Evolutionary conservation across 805 yeast genomes (phyloP), one percentile per base, ranked within the genome.

Genomic region (Metschnikowia koreensis): DNA sequence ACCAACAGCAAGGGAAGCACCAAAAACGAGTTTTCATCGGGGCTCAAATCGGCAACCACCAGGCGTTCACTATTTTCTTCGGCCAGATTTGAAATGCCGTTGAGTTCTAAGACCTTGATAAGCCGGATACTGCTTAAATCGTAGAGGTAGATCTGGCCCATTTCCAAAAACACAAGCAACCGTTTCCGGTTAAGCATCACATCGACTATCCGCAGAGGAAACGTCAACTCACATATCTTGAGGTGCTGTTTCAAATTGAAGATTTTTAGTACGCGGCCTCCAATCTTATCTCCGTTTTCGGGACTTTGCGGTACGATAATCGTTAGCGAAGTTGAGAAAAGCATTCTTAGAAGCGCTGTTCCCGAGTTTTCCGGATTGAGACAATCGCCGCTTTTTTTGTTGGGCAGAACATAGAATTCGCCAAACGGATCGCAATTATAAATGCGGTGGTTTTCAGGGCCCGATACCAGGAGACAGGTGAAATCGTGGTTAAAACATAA

Each of bases 71-170:
- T 34, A 2, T 38, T 48, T 3, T 49, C 58, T 13, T 52, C 52
- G 17, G 44, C 7, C 3, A 10, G 26, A 17, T 26, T 37, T 29
- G 34, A 9, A 33, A 44, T 54, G 3, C 46, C 33, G 31, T 66
- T 62, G 8, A 68, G 56, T 38, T 73, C 74, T 46, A 75, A 59
- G 11, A 73, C 68, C 53, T 73, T 73, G 40, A 93, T 66, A 27
- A 92, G 79, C 62, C 88, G 84, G 85, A 93, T 91, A 66, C 96
- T 89, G 51, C 94, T 83, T 55, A 93, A 86, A 67, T 93, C 97
- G 71, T 93, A 94, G 44, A 93, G 81, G 65, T 84, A 88, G 9
- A 94, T 82, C 67, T 92, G 96, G 54, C 89, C 93, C 46, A 82
- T 76, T 52, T 73, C 71, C 48, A 93, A 73, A 6, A 88, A 82